Base-by-base conservation (phyloP, 2,329 filamentous ascomycete genomes). In the Penicillium sp. region DNA sequence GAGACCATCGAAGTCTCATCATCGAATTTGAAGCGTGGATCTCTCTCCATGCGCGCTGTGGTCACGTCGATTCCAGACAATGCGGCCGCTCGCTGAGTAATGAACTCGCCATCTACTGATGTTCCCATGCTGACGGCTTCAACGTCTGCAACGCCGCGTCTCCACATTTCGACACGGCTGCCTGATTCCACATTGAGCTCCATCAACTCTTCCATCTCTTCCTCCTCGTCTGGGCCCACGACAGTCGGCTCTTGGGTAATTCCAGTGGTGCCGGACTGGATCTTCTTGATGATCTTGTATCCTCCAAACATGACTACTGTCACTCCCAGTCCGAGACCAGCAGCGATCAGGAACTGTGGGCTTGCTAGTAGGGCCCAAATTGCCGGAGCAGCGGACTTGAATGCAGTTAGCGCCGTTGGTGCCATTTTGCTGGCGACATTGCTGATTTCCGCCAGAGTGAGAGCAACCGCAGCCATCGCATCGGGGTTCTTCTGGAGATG, bases 281-380 rank as follows among this genome's bases (percentile, higher is more conserved):
- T 90, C 66, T 87, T 88, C 81, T 97, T 96, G 76, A 99, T 87
- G 73, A 99, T 97, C 78, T 96, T 98, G 84, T 91, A 98, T 5
- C 95, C 93, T 53, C 95, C 95, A 58, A 99, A 91, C 74, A 95
- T 93, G 67, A 99, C 91, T 9, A 98, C 87, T 0, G 95, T 98
- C n/a, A 96, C 88, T 14, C 95, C 95, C 0, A 96, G 87, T 0
- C 90, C 91, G 14, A 96, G 87, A 44, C 93, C 90, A 0, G 90
- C 91, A 4, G 92, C 92, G 67, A 99, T 96, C 61, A 97, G 84
- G 71, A 99, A 99, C 70, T 99, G 91, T 1, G 95, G 95, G 55
- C 89, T 93, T 0, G 91, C 87, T 3, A 99, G 84, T 22, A 99
- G 83, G 0, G 89, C 90, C 66, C 96, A 93, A 21, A 96, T 87